phyloP scores from a whole-genome alignment of 176 grass and related monocot genomes.

The Bothriochloa decipiens region DNA sequence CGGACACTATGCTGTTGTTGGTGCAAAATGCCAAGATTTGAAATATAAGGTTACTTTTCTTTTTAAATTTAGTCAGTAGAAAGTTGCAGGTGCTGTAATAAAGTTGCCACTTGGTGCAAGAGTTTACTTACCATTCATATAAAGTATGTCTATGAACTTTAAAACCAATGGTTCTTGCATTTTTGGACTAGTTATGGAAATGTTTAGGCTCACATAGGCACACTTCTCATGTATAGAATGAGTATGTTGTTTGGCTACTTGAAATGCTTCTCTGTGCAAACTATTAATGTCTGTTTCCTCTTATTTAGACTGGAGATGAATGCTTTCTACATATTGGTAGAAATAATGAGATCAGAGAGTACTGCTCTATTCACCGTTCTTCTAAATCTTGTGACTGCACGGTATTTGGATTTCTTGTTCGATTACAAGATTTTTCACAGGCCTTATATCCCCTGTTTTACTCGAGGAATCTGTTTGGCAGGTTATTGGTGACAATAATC shows the following conservation, averaged over 20 bases:
- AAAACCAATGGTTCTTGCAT: conserved; percentile 6
- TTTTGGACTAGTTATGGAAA: neutral
- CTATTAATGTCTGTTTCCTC: conserved; percentile 14
- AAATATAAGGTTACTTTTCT: conserved; percentile 82
- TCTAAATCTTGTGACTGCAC: conserved; percentile 73
- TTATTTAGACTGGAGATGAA: conserved; percentile 63
- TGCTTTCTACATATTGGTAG: conserved; percentile 82
- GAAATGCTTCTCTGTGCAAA: conserved; percentile 36
- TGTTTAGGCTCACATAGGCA: neutral
- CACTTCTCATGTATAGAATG: neutral
- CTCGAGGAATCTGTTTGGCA: conserved; percentile 39
- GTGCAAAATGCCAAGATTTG: conserved; percentile 88
- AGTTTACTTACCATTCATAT: neutral
- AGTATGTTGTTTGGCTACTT: conserved; percentile 19
- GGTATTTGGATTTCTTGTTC: conserved; percentile 53
- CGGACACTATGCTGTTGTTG: conserved; percentile 78
- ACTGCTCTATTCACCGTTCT: conserved; percentile 81
- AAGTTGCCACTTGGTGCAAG: neutral
- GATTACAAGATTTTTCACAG: conserved; percentile 31
- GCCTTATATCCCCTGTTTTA: conserved; percentile 12
- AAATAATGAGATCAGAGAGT: conserved; percentile 87
- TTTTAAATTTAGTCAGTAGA: neutral
- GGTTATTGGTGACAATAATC: conserved; percentile 90
- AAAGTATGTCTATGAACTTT: neutral
- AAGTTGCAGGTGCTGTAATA: neutral